These are phyloP conservation scores for Suillus lakei DNA, from an alignment of 768 basidiomycete genomes.

Conservation along the genomic window DNA sequence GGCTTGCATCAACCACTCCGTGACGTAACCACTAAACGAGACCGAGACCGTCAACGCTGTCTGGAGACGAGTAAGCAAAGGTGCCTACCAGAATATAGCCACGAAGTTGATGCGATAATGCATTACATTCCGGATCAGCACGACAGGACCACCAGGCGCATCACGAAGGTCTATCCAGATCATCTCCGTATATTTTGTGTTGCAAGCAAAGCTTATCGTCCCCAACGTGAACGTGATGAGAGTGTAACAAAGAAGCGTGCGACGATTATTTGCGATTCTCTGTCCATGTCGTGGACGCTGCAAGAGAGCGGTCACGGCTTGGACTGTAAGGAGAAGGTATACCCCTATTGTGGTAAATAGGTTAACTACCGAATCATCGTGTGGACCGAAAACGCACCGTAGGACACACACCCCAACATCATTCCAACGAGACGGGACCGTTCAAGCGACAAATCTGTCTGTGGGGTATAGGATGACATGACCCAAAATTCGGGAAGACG, in stretches of 20 bases:
- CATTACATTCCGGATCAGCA: neutral
- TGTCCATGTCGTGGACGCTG: neutral
- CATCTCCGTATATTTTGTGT: neutral
- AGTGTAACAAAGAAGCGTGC: neutral
- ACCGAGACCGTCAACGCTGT: neutral
- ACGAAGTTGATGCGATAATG: neutral
- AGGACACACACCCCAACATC: too few relatives aligned
- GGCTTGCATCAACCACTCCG: neutral
- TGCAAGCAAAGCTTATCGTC: neutral
- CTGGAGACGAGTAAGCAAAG: neutral
- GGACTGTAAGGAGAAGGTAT: neutral
- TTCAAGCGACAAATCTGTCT: too few relatives aligned
- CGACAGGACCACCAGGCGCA: neutral
- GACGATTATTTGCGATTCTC: neutral
- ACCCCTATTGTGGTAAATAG: neutral
- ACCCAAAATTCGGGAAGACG: too few relatives aligned
- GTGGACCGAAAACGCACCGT: too few relatives aligned
- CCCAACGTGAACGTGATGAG: neutral
- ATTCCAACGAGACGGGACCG: too few relatives aligned
- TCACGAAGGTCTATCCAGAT: constrained; percentile 1
- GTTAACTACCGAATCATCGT: too few relatives aligned
- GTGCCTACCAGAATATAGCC: neutral
- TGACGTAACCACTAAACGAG: neutral
- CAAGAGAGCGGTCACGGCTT: neutral
- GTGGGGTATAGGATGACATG: too few relatives aligned